Base-by-base conservation (phyloP, 139 green algal genomes). In the Trebouxia sp. region DNA sequence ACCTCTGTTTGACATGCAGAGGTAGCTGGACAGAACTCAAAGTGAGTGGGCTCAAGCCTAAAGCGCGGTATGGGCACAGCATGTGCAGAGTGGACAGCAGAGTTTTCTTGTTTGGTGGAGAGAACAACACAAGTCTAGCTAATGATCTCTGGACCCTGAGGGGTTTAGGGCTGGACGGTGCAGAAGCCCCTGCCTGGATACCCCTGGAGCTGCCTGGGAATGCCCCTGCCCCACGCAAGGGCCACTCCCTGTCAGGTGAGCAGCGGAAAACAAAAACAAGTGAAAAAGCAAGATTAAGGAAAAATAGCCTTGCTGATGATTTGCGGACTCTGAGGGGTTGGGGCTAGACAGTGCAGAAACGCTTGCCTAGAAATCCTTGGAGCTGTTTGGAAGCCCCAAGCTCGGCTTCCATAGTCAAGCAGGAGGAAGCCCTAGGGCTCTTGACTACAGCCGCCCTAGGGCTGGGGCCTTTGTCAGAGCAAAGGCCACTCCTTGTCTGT, bases 81-180 rank as follows among this genome's bases (percentile, higher is more conserved):
- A 87, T 85, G 70, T 67, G 70, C 56, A 84, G 82, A 7, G 47
- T 85, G 20, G 66, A 82, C 28, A 56, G 62, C 12, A 80, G 87
- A 0, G 78, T 93, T 26, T 76, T 94, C n/a, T 32, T 94, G 76
- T 95, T 93, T 87, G 92, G 91, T 22, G 92, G 92, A 15, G 91
- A 96, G 81, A 85, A 70, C 51, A 65, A 62, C 41, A 65, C 75
- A 26, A 69, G 89, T 0, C 81, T 89, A 12, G 70, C 87, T 9
- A 85, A 88, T 30, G 92, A 95, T 79, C 65, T 94, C 69, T 95
- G 90, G 90, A 84, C 85, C 6, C 77, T 95, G 32, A 79, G 85
- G 7, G 83, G 86, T 1, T 72, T 82, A 42, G 32, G 32, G 41
- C 39, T 35, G 30, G 51, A 70, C 26, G 66, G 51, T 17, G 80